Evolutionary conservation across 2,329 filamentous ascomycete genomes (phyloP).

Genomic region (Alternaria sp.): DNA sequence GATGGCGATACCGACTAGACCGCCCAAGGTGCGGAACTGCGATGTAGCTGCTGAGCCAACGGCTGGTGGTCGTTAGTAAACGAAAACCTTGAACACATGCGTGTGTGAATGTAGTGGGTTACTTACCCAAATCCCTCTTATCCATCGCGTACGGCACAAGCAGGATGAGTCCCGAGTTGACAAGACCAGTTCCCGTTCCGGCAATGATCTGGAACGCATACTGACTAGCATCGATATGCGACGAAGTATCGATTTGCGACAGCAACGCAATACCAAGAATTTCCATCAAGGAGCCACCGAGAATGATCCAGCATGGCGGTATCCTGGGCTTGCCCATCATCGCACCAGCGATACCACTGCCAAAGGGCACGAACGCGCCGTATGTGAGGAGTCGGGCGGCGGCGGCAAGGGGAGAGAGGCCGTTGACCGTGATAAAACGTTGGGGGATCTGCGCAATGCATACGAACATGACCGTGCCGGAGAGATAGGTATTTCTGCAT

Average conservation of each 20-base stretch:
- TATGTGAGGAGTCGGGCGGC: conserved; percentile 20
- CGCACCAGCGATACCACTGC: conserved; percentile 7
- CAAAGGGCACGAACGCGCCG: conserved; percentile 13
- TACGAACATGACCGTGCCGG: conserved; percentile 13
- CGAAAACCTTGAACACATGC: too few species aligned
- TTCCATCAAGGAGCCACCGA: conserved; percentile 6
- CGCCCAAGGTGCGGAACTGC: conserved; percentile 18
- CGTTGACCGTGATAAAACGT: conserved; percentile 19
- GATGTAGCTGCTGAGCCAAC: conserved; percentile 11
- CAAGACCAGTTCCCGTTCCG: conserved; percentile 16
- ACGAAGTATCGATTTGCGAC: background rate
- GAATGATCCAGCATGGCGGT: conserved; percentile 12
- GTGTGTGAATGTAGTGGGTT: background rate
- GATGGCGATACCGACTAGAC: conserved; percentile 14
- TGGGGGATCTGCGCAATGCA: conserved; percentile 24
- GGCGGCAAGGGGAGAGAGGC: conserved; percentile 13
- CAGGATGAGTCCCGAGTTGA: conserved; percentile 7
- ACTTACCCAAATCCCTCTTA: conserved; percentile 19
- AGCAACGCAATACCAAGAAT: conserved; percentile 13
- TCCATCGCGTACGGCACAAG: conserved; percentile 17
- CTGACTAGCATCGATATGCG: conserved; percentile 2
- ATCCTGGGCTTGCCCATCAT: conserved; percentile 9
- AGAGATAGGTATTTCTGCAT: conserved; percentile 15
- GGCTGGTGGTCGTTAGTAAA: conserved; percentile 3
- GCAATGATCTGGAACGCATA: conserved; percentile 22